A percentile compares a stretch with the other conserved stretches of the same genome.
Evolutionary conservation across 108 stramenopile species (phyloP).

Genomic region (Nitzschia putrida): DNA sequence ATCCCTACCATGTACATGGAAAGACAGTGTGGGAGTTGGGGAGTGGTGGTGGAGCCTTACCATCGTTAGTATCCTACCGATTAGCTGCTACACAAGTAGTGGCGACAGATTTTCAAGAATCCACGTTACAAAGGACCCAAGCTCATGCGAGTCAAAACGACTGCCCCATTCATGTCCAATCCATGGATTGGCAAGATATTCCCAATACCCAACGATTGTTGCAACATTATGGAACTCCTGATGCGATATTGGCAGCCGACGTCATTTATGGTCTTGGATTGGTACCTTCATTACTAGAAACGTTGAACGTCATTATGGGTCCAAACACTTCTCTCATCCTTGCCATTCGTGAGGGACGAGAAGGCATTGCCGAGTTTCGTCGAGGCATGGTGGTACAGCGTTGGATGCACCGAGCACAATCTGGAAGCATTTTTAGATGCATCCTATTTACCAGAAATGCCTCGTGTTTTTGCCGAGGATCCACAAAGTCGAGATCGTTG

Average conservation of each 20-base stretch:
- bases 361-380: conserved; percentile 18
- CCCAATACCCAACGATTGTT: neutral
- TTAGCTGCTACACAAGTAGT: conserved; percentile 14
- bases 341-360: conserved; percentile 17
- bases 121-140: conserved; percentile 2
- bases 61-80: conserved; percentile 11
- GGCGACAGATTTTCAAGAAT: conserved; percentile 18
- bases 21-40: conserved; percentile 22
- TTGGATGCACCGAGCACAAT: neutral
- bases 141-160: conserved; percentile 10
- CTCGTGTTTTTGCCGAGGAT: neutral
- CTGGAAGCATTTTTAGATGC: conserved; percentile 4
- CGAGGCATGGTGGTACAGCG: neutral
- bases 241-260: conserved; percentile 11
- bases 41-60: conserved; percentile 12
- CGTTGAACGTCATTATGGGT: neutral
- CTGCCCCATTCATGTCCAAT: neutral
- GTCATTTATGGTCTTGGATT: conserved; percentile 15
- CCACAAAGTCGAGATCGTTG: conserved; percentile 1
- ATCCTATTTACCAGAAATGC: conserved; percentile 13
- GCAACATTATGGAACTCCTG: neutral
- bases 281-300: neutral
- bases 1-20: neutral
- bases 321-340: neutral
- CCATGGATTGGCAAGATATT: conserved; percentile 19